Conservation (phyloP, 148 eudicot genomes). For the Salicornia ramosissima region DNA sequence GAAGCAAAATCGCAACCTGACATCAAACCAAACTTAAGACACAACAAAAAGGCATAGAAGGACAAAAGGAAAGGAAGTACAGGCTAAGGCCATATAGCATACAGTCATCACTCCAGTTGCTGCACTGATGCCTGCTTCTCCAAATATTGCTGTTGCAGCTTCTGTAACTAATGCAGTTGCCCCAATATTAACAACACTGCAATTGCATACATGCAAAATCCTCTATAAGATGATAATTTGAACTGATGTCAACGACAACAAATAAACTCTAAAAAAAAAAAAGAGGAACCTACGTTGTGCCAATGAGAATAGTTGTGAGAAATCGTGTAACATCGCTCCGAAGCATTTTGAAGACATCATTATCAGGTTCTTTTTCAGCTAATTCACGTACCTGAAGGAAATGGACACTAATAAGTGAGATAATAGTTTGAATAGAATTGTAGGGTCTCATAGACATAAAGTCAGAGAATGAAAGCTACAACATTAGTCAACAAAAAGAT, state of each 20-base stretch:
- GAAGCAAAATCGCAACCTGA: slow-evolving; percentile 93
- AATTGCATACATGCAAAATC: slow-evolving; percentile 21
- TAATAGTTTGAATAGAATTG: background rate
- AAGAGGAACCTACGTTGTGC: slow-evolving; percentile 71
- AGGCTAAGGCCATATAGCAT: slow-evolving; percentile 22
- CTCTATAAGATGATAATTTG: slow-evolving; percentile 21
- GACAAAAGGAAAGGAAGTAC: background rate
- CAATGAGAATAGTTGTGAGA: slow-evolving; percentile 91
- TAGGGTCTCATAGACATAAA: background rate
- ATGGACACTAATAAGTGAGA: background rate
- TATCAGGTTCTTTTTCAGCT: slow-evolving; percentile 92
- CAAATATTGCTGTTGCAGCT: slow-evolving; percentile 89
- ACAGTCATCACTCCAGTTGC: slow-evolving; percentile 99
- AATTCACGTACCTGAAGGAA: slow-evolving; percentile 73
- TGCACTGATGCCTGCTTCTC: slow-evolving; percentile 94
- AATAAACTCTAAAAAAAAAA: background rate
- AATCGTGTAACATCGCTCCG: slow-evolving; percentile 91
- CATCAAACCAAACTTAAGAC: slow-evolving; percentile 8
- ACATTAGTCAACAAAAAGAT: background rate
- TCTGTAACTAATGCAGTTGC: slow-evolving; percentile 98
- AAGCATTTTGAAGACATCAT: slow-evolving; percentile 89
- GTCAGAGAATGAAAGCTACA: background rate
- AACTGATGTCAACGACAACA: slow-evolving; percentile 5
- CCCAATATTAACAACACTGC: slow-evolving; percentile 92
- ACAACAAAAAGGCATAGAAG: background rate